Conservation (phyloP, 805 yeast species). For the Cyberlindnera maritima region DNA sequence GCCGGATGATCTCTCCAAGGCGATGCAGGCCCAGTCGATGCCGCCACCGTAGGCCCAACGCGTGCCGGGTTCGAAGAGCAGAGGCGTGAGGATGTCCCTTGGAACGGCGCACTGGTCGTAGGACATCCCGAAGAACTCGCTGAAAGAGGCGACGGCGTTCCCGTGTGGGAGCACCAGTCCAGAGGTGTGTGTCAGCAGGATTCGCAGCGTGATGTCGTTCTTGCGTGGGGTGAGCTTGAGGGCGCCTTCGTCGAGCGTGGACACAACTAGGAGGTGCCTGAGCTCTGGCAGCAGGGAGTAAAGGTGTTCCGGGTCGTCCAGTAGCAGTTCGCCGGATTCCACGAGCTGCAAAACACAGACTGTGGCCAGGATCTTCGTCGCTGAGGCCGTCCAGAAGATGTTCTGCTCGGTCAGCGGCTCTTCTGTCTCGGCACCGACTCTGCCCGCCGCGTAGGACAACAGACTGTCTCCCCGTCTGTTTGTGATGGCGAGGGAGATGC, state of each 20-base stretch:
- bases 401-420: conserved; percentile 24
- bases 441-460: conserved; percentile 23
- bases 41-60: conserved; percentile 35
- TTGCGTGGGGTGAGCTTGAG: conserved; percentile 25
- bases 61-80: conserved; percentile 37
- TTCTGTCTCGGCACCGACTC: conserved; percentile 13
- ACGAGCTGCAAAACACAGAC: conserved; percentile 32
- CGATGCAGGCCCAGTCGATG: conserved; percentile 37
- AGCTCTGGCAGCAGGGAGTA: conserved; percentile 32
- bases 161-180: conserved; percentile 31
- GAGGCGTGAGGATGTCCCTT: conserved; percentile 24
- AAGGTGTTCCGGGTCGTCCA: conserved; percentile 31
- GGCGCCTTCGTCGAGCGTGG: conserved; percentile 27
- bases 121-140: conserved; percentile 22
- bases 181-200: conserved; percentile 36
- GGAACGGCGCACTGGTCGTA: conserved; percentile 8
- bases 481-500: conserved; percentile 12
- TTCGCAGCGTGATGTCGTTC: conserved; percentile 33
- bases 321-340: conserved; percentile 31
- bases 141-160: background rate
- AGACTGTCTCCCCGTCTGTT: conserved; percentile 18
- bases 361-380: conserved; percentile 32
- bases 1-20: conserved; percentile 31
- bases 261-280: conserved; percentile 23
- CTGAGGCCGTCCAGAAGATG: conserved; percentile 31